Evolutionary conservation across 2,329 filamentous ascomycete genomes (phyloP).

Genomic region (Alternaria dauci): DNA sequence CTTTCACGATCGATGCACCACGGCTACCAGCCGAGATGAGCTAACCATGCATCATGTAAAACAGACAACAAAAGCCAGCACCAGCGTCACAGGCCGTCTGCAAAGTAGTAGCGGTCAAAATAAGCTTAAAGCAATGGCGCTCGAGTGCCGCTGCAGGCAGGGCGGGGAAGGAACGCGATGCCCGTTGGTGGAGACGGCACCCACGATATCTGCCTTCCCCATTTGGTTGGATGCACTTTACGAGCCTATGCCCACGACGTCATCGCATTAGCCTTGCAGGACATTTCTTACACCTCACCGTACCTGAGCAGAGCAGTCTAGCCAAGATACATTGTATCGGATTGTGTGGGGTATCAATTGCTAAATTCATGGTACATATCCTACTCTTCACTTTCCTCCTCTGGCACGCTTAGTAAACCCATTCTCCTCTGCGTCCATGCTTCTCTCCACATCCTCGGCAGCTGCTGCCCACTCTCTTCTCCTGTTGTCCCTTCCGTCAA

Average conservation of each 20-base stretch:
- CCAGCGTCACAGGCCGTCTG: constrained; percentile 1
- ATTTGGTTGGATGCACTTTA: constrained; percentile 21
- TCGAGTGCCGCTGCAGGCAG: constrained; percentile 33
- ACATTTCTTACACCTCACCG: background rate
- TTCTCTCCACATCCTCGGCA: background rate
- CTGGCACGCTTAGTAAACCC: constrained; percentile 1
- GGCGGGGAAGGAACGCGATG: constrained; percentile 23
- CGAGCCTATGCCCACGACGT: constrained; percentile 1
- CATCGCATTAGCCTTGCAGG: constrained; percentile 1
- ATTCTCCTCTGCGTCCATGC: constrained; percentile 4
- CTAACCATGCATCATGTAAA: background rate
- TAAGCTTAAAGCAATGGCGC: constrained; percentile 34
- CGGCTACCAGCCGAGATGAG: background rate
- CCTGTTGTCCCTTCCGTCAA: constrained; percentile 4
- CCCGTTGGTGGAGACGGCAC: constrained; percentile 33
- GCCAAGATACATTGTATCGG: background rate
- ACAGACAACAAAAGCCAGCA: background rate
- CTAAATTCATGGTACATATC: background rate
- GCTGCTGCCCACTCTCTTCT: constrained; percentile 1
- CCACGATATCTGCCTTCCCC: constrained; percentile 29
- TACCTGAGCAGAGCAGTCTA: background rate
- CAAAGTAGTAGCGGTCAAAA: constrained; percentile 20
- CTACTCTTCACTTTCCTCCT: background rate
- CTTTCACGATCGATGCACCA: background rate
- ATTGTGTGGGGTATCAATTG: background rate